Base-by-base conservation (phyloP, 1,139 yeast genomes). In the Sugiyamaella sp. region DNA sequence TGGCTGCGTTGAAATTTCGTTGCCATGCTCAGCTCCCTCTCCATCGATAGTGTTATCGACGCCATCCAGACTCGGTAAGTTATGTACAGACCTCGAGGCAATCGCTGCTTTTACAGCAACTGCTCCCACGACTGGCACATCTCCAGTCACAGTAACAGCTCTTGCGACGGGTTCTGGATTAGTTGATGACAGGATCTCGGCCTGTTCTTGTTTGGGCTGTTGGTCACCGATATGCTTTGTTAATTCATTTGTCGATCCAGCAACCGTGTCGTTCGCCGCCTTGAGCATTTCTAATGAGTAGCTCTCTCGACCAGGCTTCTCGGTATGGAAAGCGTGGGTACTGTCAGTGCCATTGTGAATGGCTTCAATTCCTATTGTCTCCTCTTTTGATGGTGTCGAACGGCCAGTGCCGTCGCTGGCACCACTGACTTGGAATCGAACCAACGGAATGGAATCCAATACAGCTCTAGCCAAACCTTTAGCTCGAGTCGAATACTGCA, bases 391-490 rank as follows among this genome's bases (percentile, higher is more conserved):
- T 6, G 42, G 25, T 3, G 39, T 10, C 16, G 42, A n/a, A 9
- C 32, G 6, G 12, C 21, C 38, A 25, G 5, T 24, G 17, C 8
- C 44, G 24, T 45, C 51, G 10, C 10, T 12, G 9, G 21, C 33
- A 22, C 14, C 42, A 27, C 50, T 40, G 33, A 57, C 59, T 10
- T 62, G 64, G 22, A 68, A 66, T 32, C 64, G 58, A 14, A 71
- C 71, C 16, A 71, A 56, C 1, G 74, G 74, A 41, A 71, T 68
- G 3, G 74, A 67, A 55, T 71, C 74, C 39, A 71, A 58, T 20
- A 71, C 72, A 1, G 74, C 74, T 21, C 71, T 57, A 2, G 74
- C 74, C 20, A 71, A 60, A 1, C 74, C 74, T 27, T 63, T 65
- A 10, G 74, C 74, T 19, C 63, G 52, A 27, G 53, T 58, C 4